Evolutionary conservation across 139 green algal genomes (phyloP).

Genomic region (Tetraselmis striata): DNA sequence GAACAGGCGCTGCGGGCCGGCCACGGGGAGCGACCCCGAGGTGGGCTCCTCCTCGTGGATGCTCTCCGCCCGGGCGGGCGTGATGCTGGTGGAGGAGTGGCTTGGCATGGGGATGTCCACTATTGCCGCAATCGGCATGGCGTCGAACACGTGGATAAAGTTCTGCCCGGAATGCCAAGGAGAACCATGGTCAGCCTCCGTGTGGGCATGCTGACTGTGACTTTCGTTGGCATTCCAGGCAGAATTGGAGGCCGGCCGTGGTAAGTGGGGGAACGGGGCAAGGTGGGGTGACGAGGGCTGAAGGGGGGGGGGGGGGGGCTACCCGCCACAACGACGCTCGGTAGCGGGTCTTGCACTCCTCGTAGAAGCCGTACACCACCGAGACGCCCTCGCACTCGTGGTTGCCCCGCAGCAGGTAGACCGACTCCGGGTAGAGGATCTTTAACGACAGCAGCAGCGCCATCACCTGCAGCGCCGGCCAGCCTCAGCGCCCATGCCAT

Average conservation of each 20-base stretch:
- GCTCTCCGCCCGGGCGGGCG: not conserved
- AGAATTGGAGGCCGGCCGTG: too few species aligned
- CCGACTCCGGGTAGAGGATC: not conserved
- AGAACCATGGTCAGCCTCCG: too few species aligned
- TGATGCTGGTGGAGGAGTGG: not conserved
- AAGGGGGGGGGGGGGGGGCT: too few species aligned
- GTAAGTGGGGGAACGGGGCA: too few species aligned
- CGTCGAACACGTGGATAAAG: not conserved
- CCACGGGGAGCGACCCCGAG: too few species aligned
- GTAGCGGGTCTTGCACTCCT: constrained; percentile 5
- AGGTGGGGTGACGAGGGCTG: too few species aligned
- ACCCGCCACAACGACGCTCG: not conserved
- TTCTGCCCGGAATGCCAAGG: too few species aligned
- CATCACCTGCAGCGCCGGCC: constrained; percentile 7
- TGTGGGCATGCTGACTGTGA: too few species aligned
- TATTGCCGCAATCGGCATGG: not conserved
- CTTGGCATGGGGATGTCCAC: not conserved
- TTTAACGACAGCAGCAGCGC: constrained; percentile 11
- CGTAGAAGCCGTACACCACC: not conserved
- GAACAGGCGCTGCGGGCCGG: not conserved
- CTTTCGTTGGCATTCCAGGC: too few species aligned
- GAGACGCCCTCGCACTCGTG: constrained; percentile 15
- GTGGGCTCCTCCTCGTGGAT: not conserved
- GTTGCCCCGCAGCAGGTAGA: constrained; percentile 19
- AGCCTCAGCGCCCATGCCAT: too few species aligned